Evolutionary conservation across 345 rosid species (phyloP), one percentile per base, ranked within the genome.

Genomic region (Alliaria petiolata): DNA sequence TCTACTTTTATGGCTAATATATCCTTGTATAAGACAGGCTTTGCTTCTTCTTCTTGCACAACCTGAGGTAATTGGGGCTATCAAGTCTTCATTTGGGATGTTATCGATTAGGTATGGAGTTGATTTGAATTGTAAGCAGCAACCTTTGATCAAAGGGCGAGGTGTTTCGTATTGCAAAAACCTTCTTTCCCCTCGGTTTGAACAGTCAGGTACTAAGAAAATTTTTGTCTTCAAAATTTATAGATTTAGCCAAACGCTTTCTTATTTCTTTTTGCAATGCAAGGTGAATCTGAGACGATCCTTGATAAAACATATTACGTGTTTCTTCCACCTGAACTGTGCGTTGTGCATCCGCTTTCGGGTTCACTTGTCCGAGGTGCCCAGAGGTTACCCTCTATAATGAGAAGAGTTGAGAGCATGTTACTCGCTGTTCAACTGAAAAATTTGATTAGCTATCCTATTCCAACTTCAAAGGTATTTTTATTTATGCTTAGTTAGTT

Each of bases 151-250:
- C 74, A 91, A 88, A 85, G 99, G 92, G 47, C 95, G 96, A 12
- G 99, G 99, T 72, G 99, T 95, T 83, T 95, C 99, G 12, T 89
- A 88, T 78, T 95, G 98, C 86, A 95, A 95, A 85, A 95, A 95
- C 69, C 93, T 95, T 70, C 79, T 91, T 25, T 95, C 97, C 55
- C 98, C 97, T 69, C 86, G 99, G 76, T 95, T 91, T 83, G 97
- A 95, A 60, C 96, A 88, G 13, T 93, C 88, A 75, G 88, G 99
- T 89, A 83, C 30, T 40, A 30, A 35, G 14, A 39, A 26, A 44
- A 26, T 30, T 11, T 36, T 33, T 22, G 9, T 31, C 45, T 45
- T 44, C 4, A 69, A 55, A 7, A 30, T 36, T 67, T 22, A 5
- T 43, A 34, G 15, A 9, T 8, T 17, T 68, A 28, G 20, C n/a